phyloP scores from a whole-genome alignment of 805 yeast genomes.

The Wickerhamia fluorescens region DNA sequence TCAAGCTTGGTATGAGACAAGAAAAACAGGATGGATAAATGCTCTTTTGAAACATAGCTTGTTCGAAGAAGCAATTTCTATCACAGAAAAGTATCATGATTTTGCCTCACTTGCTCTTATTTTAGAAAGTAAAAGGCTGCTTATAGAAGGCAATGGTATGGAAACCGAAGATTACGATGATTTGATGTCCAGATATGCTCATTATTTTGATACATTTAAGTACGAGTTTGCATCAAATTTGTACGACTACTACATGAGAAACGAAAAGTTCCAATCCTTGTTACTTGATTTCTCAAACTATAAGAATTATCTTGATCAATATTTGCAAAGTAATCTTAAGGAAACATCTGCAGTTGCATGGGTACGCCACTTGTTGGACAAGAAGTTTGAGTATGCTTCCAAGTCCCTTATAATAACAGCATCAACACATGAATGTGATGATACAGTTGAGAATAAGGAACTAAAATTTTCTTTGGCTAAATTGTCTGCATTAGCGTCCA shows the following conservation, averaged over 20 bases:
- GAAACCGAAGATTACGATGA: slow-evolving; percentile 10
- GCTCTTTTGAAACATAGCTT: slow-evolving; percentile 45
- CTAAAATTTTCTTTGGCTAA: slow-evolving; percentile 68
- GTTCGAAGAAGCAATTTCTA: slow-evolving; percentile 46
- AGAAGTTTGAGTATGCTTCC: slow-evolving; percentile 46
- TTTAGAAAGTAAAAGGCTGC: slow-evolving; percentile 22
- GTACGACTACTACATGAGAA: slow-evolving; percentile 49
- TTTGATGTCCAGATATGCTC: slow-evolving; percentile 27
- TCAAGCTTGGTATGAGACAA: slow-evolving; percentile 24
- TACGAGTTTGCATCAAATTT: slow-evolving; percentile 62
- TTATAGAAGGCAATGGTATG: slow-evolving; percentile 13
- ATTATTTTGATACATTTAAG: slow-evolving; percentile 55
- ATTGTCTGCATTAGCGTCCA: slow-evolving; percentile 47
- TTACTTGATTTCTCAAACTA: slow-evolving; percentile 53
- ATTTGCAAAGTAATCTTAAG: slow-evolving; percentile 36
- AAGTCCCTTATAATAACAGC: slow-evolving; percentile 37
- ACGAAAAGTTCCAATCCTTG: slow-evolving; percentile 46
- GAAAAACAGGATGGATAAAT: slow-evolving; percentile 49
- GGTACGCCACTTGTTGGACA: slow-evolving; percentile 57
- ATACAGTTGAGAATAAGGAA: slow-evolving; percentile 40
- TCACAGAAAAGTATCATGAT: slow-evolving; percentile 64
- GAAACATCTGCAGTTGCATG: slow-evolving; percentile 56
- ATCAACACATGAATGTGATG: slow-evolving; percentile 28
- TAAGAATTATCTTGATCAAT: slow-evolving; percentile 41
- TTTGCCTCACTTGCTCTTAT: slow-evolving; percentile 54